phyloP scores from a whole-genome alignment of 345 rosid genomes.

The Odontarrhena argentea region DNA sequence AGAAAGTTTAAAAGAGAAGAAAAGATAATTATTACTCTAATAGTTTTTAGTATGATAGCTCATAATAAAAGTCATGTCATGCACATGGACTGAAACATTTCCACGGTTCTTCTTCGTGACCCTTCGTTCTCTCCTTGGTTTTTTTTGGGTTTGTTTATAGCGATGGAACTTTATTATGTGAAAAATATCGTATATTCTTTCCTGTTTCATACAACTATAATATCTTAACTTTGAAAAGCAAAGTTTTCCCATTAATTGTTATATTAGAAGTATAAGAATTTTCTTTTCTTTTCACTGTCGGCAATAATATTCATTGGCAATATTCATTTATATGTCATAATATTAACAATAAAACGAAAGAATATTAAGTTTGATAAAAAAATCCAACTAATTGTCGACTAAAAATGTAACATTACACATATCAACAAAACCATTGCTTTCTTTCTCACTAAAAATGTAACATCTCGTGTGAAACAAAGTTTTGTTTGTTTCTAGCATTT shows the following conservation, averaged over 20 bases:
- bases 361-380: too few species aligned
- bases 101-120: slow-evolving; percentile 18
- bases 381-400: too few species aligned
- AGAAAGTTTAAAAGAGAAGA: slow-evolving; percentile 4
- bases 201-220: neutral
- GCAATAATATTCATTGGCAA: neutral
- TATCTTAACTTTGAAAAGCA: neutral
- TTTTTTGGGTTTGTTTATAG: slow-evolving; percentile 13
- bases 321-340: too few species aligned
- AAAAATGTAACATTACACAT: too few species aligned
- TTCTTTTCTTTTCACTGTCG: neutral
- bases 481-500: too few species aligned
- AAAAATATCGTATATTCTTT: neutral
- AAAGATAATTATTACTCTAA: slow-evolving; percentile 16
- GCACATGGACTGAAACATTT: slow-evolving; percentile 41
- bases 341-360: too few species aligned
- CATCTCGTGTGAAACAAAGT: too few species aligned
- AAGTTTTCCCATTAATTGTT: neutral
- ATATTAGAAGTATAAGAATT: neutral
- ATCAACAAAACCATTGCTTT: too few species aligned
- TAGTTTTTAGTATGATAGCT: slow-evolving; percentile 14
- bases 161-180: neutral
- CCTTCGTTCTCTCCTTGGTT: slow-evolving; percentile 22
- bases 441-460: too few species aligned
- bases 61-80: slow-evolving; percentile 39